Evolutionary conservation across 768 basidiomycete genomes (phyloP).

Genomic region (Boletellus sp.): DNA sequence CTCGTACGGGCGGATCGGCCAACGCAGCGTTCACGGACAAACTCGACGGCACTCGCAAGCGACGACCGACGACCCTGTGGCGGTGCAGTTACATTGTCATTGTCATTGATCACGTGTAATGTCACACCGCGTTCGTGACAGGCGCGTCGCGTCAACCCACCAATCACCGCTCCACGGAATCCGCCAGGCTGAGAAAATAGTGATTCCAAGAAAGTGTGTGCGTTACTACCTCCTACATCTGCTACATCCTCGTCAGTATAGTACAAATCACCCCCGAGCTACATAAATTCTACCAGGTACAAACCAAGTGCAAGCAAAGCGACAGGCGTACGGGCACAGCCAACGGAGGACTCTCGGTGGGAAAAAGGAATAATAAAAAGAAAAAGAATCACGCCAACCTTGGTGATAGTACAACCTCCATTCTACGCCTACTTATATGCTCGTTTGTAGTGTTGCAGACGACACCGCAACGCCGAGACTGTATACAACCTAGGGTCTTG

Average conservation of each 20-base stretch:
- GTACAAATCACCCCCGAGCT: conserved; percentile 21
- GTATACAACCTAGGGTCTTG: conserved; percentile 23
- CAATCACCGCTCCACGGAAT: background rate
- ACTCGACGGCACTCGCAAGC: background rate
- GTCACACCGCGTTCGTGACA: conserved; percentile 31
- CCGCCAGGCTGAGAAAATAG: background rate
- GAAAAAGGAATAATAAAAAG: conserved; percentile 2
- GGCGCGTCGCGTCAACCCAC: conserved; percentile 20
- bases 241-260: conserved; percentile 16
- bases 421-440: conserved; percentile 12
- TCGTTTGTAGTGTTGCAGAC: conserved; percentile 5
- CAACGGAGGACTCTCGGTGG: background rate
- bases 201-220: conserved; percentile 22
- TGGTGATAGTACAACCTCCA: conserved; percentile 18
- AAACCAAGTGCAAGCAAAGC: conserved; percentile 21
- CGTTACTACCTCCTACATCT: background rate
- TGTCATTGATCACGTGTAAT: conserved; percentile 19
- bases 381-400: conserved; percentile 8
- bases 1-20: background rate
- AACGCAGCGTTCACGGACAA: background rate
- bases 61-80: conserved; percentile 6
- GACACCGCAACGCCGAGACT: conserved; percentile 3
- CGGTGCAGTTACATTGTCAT: conserved; percentile 16
- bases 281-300: conserved; percentile 16
- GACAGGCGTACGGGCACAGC: conserved; percentile 15